Evolutionary conservation across 805 yeast genomes (phyloP).

Genomic region (Suhomyces sp.): DNA sequence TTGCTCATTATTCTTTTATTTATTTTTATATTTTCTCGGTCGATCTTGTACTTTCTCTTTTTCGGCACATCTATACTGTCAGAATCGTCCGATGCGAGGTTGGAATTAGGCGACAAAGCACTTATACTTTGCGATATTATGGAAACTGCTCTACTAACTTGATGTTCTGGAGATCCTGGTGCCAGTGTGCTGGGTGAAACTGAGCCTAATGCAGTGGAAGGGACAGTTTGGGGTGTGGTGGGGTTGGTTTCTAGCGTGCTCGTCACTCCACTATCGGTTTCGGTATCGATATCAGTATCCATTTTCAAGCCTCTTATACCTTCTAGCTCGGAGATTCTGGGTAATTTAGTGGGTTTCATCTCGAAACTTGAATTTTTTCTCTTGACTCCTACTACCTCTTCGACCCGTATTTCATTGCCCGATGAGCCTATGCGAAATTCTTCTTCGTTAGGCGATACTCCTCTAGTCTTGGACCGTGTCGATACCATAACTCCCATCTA

Average conservation of each 20-base stretch:
- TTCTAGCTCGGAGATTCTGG: neutral
- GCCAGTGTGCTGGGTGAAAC: neutral
- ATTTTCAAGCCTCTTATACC: neutral
- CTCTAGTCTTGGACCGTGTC: constrained; percentile 1
- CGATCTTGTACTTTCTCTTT: constrained; percentile 9
- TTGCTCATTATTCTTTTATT: constrained; percentile 15
- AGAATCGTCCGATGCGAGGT: constrained; percentile 1
- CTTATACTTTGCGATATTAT: constrained; percentile 6
- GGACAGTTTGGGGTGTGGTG: constrained; percentile 1
- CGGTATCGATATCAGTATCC: neutral
- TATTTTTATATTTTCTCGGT: constrained; percentile 13
- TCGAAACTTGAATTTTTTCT: neutral
- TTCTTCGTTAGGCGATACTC: neutral
- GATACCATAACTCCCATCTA: neutral
- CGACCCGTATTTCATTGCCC: neutral
- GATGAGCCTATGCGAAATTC: neutral
- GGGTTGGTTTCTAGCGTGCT: constrained; percentile 2
- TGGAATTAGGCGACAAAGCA: neutral
- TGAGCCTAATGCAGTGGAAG: neutral
- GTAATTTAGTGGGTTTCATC: neutral
- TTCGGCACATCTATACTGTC: constrained; percentile 1
- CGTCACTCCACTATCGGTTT: neutral
- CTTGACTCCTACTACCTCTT: neutral
- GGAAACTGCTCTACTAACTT: neutral
- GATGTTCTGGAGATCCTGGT: neutral